These are phyloP conservation scores for Volvox reticuliferus DNA, from an alignment of 139 green algal species.

Conservation along the genomic window DNA sequence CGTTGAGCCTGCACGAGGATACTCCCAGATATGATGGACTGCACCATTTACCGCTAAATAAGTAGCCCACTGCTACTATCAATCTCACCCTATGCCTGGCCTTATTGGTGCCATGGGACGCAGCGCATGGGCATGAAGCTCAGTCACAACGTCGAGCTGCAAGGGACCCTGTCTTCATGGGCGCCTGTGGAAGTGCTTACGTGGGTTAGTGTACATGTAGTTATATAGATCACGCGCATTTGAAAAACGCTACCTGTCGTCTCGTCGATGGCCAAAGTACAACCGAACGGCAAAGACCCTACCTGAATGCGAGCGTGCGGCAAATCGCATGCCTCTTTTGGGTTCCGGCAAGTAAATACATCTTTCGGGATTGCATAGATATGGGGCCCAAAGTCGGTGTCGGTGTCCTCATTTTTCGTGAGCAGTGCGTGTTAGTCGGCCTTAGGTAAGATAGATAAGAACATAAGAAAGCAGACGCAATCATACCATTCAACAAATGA, in stretches of 20 bases:
- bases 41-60: not conserved
- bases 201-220: no score
- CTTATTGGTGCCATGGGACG: slow-evolving; percentile 25
- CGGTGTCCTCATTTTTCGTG: slow-evolving; percentile 9
- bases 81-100: not conserved
- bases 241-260: no score
- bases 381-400: slow-evolving; percentile 23
- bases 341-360: no score
- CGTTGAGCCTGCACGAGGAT: not conserved
- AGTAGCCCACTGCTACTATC: not conserved
- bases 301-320: no score
- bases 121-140: not conserved
- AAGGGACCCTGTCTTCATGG: no score
- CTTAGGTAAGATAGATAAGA: not conserved
- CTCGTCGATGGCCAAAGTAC: no score
- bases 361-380: no score
- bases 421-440: not conserved
- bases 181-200: no score
- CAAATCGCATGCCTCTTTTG: no score
- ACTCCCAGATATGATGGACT: not conserved
- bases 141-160: not conserved
- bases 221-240: no score
- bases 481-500: no score
- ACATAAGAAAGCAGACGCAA: not conserved
- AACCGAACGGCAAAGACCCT: no score